Conservation (phyloP, 768 basidiomycete species). For the Hydnomerulius pinastri region DNA sequence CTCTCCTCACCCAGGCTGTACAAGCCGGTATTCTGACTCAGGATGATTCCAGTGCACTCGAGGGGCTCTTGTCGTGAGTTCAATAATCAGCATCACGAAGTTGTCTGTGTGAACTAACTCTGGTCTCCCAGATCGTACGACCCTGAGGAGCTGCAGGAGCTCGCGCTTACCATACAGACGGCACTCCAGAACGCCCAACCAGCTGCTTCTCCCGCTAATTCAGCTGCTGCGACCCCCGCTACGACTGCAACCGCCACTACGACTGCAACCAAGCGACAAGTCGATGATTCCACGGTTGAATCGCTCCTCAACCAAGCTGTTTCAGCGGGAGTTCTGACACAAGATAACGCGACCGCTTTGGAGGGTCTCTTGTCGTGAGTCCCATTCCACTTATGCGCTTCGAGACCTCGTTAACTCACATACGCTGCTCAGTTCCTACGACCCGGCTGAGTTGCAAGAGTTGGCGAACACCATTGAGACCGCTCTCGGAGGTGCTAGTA, state of each 20-base stretch:
- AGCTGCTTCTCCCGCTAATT: too few relatives aligned
- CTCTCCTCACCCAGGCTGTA: background rate
- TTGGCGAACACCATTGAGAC: background rate
- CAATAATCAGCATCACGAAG: too few relatives aligned
- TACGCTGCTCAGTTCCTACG: background rate
- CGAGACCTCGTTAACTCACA: background rate
- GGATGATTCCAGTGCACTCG: background rate
- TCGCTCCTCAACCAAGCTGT: slow-evolving; percentile 2
- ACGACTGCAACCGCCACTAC: too few relatives aligned
- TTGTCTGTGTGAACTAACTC: background rate
- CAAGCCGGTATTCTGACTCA: background rate
- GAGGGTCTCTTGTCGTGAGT: background rate
- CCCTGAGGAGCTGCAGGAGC: background rate
- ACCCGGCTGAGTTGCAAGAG: background rate
- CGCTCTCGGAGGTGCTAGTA: background rate
- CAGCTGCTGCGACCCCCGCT: too few relatives aligned
- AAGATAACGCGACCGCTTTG: background rate
- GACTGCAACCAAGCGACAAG: background rate
- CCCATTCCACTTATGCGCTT: background rate
- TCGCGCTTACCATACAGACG: background rate
- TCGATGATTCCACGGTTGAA: background rate
- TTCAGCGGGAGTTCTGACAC: slow-evolving; percentile 1
- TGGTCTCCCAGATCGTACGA: background rate
- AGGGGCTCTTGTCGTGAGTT: background rate
- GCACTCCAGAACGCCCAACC: background rate